Conservation (phyloP, 139 green algal species). For the Haematococcus sp. region DNA sequence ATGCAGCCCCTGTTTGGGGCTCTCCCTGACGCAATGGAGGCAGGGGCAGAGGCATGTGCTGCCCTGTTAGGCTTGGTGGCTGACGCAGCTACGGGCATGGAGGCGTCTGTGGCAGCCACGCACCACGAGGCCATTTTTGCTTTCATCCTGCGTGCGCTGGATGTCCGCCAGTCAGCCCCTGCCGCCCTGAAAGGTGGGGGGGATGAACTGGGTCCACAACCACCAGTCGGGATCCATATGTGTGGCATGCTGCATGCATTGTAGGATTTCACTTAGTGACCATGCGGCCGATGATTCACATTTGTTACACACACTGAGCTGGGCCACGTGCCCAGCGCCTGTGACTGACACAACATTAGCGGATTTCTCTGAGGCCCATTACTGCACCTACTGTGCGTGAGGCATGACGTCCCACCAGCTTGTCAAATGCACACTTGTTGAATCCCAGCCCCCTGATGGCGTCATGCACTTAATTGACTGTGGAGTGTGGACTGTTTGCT, state of each 20-base stretch:
- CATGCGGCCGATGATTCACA: conserved; percentile 3
- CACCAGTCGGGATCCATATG: too few relatives aligned
- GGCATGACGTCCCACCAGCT: too few relatives aligned
- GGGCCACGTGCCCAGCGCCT: background rate
- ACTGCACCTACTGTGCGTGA: background rate
- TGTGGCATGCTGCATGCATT: too few relatives aligned
- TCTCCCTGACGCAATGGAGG: conserved; percentile 5
- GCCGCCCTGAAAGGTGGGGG: background rate
- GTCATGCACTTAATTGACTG: too few relatives aligned
- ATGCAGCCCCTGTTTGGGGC: conserved; percentile 17
- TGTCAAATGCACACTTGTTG: too few relatives aligned
- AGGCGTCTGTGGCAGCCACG: conserved; percentile 40
- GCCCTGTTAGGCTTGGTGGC: conserved; percentile 45
- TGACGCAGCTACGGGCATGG: conserved; percentile 36
- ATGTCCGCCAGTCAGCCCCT: conserved; percentile 49
- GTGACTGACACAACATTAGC: conserved; percentile 42
- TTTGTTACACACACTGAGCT: conserved; percentile 23
- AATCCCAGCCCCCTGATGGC: too few relatives aligned
- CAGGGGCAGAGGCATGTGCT: background rate
- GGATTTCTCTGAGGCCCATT: conserved; percentile 58
- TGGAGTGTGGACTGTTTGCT: too few relatives aligned
- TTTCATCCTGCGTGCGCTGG: conserved; percentile 74
- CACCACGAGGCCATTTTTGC: conserved; percentile 63
- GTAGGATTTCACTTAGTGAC: too few relatives aligned
- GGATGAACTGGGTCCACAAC: too few relatives aligned